Evolutionary conservation across 345 rosid species (phyloP).

Genomic region (Eucalyptus tenuipes): DNA sequence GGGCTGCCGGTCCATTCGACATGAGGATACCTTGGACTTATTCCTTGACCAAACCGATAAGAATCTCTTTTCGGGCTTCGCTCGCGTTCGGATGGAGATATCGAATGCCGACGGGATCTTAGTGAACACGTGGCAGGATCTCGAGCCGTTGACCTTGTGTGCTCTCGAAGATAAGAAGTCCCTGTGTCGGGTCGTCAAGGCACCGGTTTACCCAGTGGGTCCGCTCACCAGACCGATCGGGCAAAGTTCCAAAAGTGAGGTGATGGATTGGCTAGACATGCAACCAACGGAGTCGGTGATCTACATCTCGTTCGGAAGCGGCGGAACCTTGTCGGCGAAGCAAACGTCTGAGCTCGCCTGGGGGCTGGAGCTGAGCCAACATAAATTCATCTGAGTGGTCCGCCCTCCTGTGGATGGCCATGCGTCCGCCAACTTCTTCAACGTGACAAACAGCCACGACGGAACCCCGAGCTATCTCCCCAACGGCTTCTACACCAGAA

Average conservation of each 20-base stretch:
- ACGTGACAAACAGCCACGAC: neutral
- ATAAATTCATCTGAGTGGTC: conserved; percentile 2
- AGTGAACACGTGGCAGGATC: conserved; percentile 38
- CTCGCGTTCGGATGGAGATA: conserved; percentile 7
- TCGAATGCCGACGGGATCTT: conserved; percentile 30
- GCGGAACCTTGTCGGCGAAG: conserved; percentile 31
- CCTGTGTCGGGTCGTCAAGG: neutral
- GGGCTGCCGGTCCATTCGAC: conserved; percentile 37
- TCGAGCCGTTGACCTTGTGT: conserved; percentile 19
- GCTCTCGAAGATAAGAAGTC: neutral
- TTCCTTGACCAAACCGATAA: conserved; percentile 2
- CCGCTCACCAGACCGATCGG: neutral
- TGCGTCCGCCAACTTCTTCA: conserved; percentile 2
- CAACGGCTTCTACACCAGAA: conserved; percentile 33
- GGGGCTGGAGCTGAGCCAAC: conserved; percentile 21
- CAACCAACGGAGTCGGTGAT: conserved; percentile 41
- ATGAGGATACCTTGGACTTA: conserved; percentile 22
- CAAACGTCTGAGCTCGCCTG: conserved; percentile 21
- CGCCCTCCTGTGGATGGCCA: neutral
- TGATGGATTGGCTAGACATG: conserved; percentile 27
- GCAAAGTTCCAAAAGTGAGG: neutral
- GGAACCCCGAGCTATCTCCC: conserved; percentile 26
- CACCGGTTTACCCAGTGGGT: conserved; percentile 3
- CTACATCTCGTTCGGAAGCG: conserved; percentile 62
- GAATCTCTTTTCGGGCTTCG: neutral